Conservation (phyloP, 1,139 yeast species). For the Protomyces gravidus region DNA sequence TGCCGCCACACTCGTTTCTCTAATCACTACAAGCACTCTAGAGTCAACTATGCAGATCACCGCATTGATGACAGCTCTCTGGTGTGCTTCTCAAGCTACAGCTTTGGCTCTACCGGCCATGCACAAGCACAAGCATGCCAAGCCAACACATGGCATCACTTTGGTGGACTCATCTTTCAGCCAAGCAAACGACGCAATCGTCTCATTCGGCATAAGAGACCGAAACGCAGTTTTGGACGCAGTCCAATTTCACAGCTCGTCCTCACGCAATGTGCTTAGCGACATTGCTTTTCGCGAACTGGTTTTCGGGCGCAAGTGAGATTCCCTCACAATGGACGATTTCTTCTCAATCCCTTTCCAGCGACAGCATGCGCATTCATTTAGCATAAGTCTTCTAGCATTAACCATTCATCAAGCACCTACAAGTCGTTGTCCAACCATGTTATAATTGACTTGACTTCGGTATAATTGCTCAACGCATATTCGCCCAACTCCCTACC, state of each 20-base stretch:
- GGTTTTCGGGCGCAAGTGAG: neutral
- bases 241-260: neutral
- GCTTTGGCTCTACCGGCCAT: neutral
- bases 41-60: neutral
- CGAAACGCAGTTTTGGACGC: neutral
- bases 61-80: neutral
- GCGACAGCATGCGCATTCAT: neutral
- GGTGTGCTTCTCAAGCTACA: neutral
- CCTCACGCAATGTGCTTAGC: neutral
- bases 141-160: neutral
- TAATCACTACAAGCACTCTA: neutral
- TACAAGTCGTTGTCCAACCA: neutral
- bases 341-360: too few relatives aligned
- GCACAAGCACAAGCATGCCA: neutral
- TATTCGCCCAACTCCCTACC: slow-evolving; percentile 90
- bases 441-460: neutral
- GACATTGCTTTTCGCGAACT: neutral
- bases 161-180: neutral
- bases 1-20: neutral
- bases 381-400: too few relatives aligned
- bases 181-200: neutral
- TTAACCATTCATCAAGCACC: too few relatives aligned
- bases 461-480: slow-evolving; percentile 47
- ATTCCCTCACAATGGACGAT: too few relatives aligned
- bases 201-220: neutral